Base-by-base conservation (phyloP, 2,329 filamentous ascomycete genomes). In the Fusarium incarnatum region DNA sequence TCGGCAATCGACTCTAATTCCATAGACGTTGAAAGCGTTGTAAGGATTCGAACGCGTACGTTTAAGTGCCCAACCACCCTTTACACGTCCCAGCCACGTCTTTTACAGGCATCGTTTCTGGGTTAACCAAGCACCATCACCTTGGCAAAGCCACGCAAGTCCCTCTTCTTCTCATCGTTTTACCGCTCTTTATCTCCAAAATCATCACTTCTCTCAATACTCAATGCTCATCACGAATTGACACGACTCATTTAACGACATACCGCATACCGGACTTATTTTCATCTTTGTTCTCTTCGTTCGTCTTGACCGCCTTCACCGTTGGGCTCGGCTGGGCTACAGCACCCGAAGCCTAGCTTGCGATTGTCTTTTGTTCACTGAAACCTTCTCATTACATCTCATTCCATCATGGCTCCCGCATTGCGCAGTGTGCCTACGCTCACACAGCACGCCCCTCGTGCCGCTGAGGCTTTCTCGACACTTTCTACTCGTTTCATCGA, bases 401-500 rank as follows among this genome's bases (percentile, higher is more conserved):
- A 48, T 50, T 55, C 48, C 48, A 74, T 47, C 61, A 81, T 81
- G 83, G 83, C 83, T 58, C 83, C 84, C 41, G 79, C 75, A 49
- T 57, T 82, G 44, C 71, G 79, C 57, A 73, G 73, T 53, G 64
- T 76, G 60, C 70, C 81, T 62, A 70, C 77, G 27, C 64, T 68
- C 23, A 52, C 67, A 20, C 64, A 67, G 27, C 47, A 69, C 42
- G 44, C 45, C 49, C 69, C 69, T 49, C 62, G 67, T 25, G 63
- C 63, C 20, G 59, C 52, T 6, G 73, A 78, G 67, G 63, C 72
- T 34, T 60, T 78, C 48, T 70, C 77, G 40, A 72, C 78, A 3
- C 72, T 77, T 16, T 77, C 82, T 18, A 83, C 83, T 2, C 83
- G 83, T 6, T 75, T 87, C 6, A 77, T 70, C 18, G 68, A 80